These are phyloP conservation scores for Trypanosomatidae sp. DNA, from an alignment of 208 protist genomes.

Conservation along the genomic window DNA sequence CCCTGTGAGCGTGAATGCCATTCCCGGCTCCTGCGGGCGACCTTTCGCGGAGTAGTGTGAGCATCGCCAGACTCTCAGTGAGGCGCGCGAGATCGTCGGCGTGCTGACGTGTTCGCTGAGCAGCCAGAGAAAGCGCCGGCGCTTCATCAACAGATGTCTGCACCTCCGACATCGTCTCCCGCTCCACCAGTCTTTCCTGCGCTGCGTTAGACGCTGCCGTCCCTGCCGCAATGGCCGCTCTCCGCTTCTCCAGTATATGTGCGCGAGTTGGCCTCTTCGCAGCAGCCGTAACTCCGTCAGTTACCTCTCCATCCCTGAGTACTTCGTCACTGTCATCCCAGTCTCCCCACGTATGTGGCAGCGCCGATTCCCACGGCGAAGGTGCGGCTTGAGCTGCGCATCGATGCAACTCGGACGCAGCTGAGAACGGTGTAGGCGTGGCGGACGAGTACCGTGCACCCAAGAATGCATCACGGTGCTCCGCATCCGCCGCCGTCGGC, in stretches of 20 bases:
- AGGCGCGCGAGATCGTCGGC: conserved; percentile 14
- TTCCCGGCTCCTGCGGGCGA: background rate
- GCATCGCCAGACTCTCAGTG: conserved; percentile 4
- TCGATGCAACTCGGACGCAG: conserved; percentile 4
- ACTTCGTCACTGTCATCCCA: background rate
- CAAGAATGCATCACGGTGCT: background rate
- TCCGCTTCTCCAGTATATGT: conserved; percentile 4
- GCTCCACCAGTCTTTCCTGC: background rate
- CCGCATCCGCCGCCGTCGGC: background rate
- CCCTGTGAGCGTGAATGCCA: background rate
- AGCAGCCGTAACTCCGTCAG: background rate
- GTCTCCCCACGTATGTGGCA: conserved; percentile 6
- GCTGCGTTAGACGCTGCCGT: background rate
- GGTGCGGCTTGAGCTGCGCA: conserved; percentile 5
- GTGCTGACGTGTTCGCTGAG: conserved; percentile 12
- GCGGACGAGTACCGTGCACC: background rate
- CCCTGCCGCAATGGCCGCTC: conserved; percentile 8
- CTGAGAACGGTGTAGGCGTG: background rate
- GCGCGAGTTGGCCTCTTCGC: background rate
- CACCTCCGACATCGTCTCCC: background rate
- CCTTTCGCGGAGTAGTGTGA: background rate
- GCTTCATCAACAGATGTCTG: background rate
- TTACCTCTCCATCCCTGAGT: background rate
- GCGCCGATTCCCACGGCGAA: conserved; percentile 45
- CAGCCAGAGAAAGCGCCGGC: conserved; percentile 5